These are phyloP conservation scores for Nakaseomyces glabratus DNA, from an alignment of 1,139 yeast species.

Conservation along the genomic window DNA sequence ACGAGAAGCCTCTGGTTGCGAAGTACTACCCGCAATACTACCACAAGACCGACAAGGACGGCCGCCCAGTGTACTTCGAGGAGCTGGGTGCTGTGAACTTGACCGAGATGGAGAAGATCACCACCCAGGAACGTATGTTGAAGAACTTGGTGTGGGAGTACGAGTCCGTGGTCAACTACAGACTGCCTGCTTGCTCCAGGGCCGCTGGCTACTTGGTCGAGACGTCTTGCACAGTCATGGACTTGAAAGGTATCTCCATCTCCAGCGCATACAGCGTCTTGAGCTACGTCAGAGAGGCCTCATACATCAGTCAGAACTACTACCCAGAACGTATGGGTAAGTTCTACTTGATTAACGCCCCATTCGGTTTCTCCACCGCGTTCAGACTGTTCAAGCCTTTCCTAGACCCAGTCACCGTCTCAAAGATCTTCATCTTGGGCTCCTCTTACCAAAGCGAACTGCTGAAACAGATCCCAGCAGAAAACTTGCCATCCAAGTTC, in stretches of 20 bases:
- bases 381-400: slow-evolving; percentile 86
- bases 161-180: slow-evolving; percentile 72
- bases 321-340: slow-evolving; percentile 99
- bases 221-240: slow-evolving; percentile 93
- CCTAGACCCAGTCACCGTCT: slow-evolving; percentile 96
- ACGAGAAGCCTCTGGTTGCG: slow-evolving; percentile 85
- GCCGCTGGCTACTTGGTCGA: slow-evolving; percentile 69
- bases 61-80: slow-evolving; percentile 91
- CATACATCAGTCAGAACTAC: slow-evolving; percentile 89
- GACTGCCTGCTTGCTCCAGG: slow-evolving; percentile 94
- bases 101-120: slow-evolving; percentile 83
- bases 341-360: slow-evolving; percentile 91
- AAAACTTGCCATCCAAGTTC: slow-evolving; percentile 81
- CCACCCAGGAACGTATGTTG: slow-evolving; percentile 93
- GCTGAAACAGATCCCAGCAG: slow-evolving; percentile 84
- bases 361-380: slow-evolving; percentile 93
- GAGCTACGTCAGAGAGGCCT: slow-evolving; percentile 84
- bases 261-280: slow-evolving; percentile 77
- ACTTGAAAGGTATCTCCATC: slow-evolving; percentile 86
- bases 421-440: slow-evolving; percentile 85
- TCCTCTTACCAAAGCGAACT: slow-evolving; percentile 70
- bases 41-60: slow-evolving; percentile 94
- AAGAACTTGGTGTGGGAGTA: slow-evolving; percentile 96
- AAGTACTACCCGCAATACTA: slow-evolving; percentile 91
- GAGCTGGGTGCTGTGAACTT: slow-evolving; percentile 88